Conservation (phyloP, 345 rosid genomes). For the Euphorbia pulcherrima region DNA sequence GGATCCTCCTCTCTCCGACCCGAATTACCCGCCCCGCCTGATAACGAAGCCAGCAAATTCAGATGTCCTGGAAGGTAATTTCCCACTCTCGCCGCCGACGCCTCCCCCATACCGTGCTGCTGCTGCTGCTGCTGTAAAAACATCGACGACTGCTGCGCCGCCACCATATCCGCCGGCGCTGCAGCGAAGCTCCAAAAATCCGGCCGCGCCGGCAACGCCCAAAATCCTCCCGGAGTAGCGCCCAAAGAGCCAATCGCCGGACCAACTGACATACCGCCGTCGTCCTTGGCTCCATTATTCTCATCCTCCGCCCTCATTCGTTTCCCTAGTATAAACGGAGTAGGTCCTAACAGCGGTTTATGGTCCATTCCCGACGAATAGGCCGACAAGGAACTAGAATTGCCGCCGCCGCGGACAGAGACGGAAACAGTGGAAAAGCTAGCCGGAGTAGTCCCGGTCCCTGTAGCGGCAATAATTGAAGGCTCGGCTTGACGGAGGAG, state of each 20-base stretch:
- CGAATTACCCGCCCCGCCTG: conserved; percentile 29
- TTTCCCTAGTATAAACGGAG: conserved; percentile 89
- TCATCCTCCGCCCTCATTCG: conserved; percentile 41
- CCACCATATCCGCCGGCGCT: conserved; percentile 57
- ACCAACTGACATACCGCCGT: conserved; percentile 15
- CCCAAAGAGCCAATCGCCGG: conserved; percentile 25
- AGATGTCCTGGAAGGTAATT: conserved; percentile 33
- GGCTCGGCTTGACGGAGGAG: conserved; percentile 99
- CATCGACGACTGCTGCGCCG: conserved; percentile 43
- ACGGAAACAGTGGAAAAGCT: conserved; percentile 76
- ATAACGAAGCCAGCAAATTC: conserved; percentile 33
- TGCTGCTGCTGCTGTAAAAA: conserved; percentile 71
- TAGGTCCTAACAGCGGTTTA: conserved; percentile 62
- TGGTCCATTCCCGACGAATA: conserved; percentile 48
- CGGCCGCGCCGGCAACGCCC: conserved; percentile 76
- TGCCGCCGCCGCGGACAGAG: conserved; percentile 53
- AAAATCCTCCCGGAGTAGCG: conserved; percentile 56
- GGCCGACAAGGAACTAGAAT: conserved; percentile 42
- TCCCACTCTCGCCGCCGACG: conserved; percentile 42
- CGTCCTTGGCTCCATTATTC: conserved; percentile 16
- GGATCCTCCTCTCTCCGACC: conserved; percentile 34
- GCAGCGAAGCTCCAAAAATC: conserved; percentile 86
- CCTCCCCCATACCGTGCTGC: conserved; percentile 69
- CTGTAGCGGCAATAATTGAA: conserved; percentile 95
- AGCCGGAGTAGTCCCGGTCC: conserved; percentile 94